Evolutionary conservation across 2,329 filamentous ascomycete species (phyloP).

Genomic region (Alternaria ethzedia): DNA sequence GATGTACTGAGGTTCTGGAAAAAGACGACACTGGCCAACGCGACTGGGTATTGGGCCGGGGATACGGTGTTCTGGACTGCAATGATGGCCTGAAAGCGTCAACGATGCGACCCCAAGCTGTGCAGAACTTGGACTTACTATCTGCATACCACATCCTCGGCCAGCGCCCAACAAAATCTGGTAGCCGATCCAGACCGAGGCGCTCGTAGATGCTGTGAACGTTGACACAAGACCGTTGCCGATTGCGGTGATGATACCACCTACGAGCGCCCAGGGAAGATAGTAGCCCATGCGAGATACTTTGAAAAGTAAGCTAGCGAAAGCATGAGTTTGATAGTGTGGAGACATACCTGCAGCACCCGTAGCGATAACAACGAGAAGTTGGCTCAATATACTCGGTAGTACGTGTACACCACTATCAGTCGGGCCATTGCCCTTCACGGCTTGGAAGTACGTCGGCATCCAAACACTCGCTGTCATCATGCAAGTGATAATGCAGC

Average conservation of each 20-base stretch:
- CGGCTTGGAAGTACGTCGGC: constrained; percentile 52
- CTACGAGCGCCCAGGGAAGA: constrained; percentile 37
- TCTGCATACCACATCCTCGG: constrained; percentile 33
- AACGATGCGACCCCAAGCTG: background rate
- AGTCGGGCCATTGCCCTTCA: constrained; percentile 44
- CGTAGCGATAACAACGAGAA: constrained; percentile 25
- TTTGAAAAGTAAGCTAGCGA: constrained; percentile 8
- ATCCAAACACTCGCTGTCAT: constrained; percentile 27
- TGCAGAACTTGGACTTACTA: constrained; percentile 13
- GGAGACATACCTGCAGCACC: constrained; percentile 24
- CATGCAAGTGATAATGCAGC: constrained; percentile 15
- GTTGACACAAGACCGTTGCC: constrained; percentile 52
- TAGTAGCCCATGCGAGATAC: constrained; percentile 34
- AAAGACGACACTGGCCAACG: constrained; percentile 45
- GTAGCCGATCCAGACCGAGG: constrained; percentile 38
- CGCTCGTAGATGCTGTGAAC: constrained; percentile 40
- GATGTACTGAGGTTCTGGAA: constrained; percentile 45
- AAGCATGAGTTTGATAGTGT: no score
- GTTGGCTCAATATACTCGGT: constrained; percentile 42
- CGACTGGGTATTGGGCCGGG: constrained; percentile 35
- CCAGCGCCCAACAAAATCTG: constrained; percentile 36
- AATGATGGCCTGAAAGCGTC: constrained; percentile 26
- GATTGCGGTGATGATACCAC: constrained; percentile 43
- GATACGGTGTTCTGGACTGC: constrained; percentile 42
- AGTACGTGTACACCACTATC: constrained; percentile 50